phyloP scores from a whole-genome alignment of 257 asterid genomes.

The Pogostemon cablin region DNA sequence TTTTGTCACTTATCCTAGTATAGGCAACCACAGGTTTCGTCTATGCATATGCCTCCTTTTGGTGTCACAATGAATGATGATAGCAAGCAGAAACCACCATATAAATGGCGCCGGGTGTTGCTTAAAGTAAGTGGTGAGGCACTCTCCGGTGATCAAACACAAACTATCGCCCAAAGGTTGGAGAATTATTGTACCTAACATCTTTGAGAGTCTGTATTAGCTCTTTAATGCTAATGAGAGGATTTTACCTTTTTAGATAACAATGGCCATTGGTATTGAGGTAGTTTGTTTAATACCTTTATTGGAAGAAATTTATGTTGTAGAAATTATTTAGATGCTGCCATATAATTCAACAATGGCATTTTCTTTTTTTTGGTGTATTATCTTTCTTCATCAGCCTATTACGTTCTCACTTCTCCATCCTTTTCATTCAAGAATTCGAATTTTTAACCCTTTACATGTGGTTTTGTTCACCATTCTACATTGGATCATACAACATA shows the following conservation, averaged over 20 bases:
- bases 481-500: background rate
- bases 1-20: slow-evolving; percentile 15
- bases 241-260: slow-evolving; percentile 54
- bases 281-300: slow-evolving; percentile 39
- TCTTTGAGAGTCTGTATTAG: background rate
- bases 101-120: slow-evolving; percentile 92
- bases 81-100: slow-evolving; percentile 48
- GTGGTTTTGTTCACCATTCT: slow-evolving; percentile 13
- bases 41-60: slow-evolving; percentile 54
- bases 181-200: slow-evolving; percentile 12
- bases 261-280: slow-evolving; percentile 95
- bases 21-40: slow-evolving; percentile 59
- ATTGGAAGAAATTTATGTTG: background rate
- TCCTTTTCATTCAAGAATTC: slow-evolving; percentile 19
- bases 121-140: slow-evolving; percentile 99
- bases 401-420: background rate
- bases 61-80: slow-evolving; percentile 55
- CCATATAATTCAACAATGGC: slow-evolving; percentile 6
- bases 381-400: slow-evolving; percentile 8
- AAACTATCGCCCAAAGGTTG: slow-evolving; percentile 95
- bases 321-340: slow-evolving; percentile 19
- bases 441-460: slow-evolving; percentile 7
- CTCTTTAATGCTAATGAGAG: slow-evolving; percentile 28
- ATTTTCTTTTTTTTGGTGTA: background rate
- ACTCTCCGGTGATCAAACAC: slow-evolving; percentile 92